These are phyloP conservation scores for Earliella scabrosa DNA, from an alignment of 1,284 basidiomycete genomes.

Conservation along the genomic window DNA sequence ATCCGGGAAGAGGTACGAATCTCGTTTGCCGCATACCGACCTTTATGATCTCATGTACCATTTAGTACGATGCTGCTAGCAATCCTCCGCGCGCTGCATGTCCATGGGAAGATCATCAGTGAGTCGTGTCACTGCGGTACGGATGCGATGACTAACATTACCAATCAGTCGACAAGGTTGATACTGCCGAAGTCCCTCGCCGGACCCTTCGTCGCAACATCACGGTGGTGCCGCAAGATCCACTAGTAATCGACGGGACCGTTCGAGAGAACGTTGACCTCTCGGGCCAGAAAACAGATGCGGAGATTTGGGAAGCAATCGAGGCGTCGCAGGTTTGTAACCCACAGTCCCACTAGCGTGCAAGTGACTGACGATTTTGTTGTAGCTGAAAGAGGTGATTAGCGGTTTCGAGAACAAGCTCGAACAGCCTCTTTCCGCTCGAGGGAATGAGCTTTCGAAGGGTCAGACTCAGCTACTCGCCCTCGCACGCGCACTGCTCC, in stretches of 20 bases:
- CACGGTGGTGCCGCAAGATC: constrained; percentile 4
- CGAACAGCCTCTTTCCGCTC: neutral
- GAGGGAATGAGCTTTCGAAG: constrained; percentile 83
- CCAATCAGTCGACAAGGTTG: neutral
- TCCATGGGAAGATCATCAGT: neutral
- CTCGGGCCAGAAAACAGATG: constrained; percentile 2
- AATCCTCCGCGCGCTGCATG: neutral
- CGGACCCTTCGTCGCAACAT: constrained; percentile 4
- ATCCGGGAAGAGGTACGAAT: constrained; percentile 1
- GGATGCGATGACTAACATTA: neutral
- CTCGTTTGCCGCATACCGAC: neutral
- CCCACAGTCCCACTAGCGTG: too few relatives aligned
- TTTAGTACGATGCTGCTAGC: neutral
- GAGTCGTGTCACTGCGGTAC: neutral
- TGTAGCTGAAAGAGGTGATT: constrained; percentile 1
- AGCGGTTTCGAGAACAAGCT: constrained; percentile 1
- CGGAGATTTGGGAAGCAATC: constrained; percentile 1
- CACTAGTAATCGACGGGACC: constrained; percentile 4
- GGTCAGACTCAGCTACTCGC: constrained; percentile 87
- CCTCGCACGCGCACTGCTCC: constrained; percentile 75
- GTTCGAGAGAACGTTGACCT: constrained; percentile 3
- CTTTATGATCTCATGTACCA: neutral
- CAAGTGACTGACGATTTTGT: neutral
- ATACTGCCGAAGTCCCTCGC: neutral
- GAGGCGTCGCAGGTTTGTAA: neutral